Base-by-base conservation (phyloP, 2,329 filamentous ascomycete species). In the Spiromastix sp. region DNA sequence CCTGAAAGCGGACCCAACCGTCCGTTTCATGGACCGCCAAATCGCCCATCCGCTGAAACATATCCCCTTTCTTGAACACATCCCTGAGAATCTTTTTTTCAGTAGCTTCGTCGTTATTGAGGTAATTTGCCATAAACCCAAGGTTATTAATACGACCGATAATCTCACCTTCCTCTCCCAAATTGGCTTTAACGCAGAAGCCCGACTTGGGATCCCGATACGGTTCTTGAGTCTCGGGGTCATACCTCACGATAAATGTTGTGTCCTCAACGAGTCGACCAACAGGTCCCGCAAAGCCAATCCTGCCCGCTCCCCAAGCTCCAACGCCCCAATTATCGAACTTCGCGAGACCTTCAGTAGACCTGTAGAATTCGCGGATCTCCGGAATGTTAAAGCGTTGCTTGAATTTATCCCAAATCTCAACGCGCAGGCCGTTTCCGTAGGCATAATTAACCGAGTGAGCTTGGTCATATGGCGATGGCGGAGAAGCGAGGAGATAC, bases 1-100 rank as follows among this genome's bases (percentile, higher is more conserved):
- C 85, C 31, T 64, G 56, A 42, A 68, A 69, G 12, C 52, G 55
- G 3, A 68, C 48, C 60, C 64, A 67, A 0, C 64, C 63, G 12
- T 52, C 50, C 2, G 43, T 31, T 29, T 67, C 61, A 22, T 55
- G 56, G 4, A 64, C 47, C 7, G 67, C 43, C n/a, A 67, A 36
- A 45, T 68, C 64, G 3, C 64, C 64, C 32, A 59, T 66, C 20
- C 61, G 56, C 38, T 67, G 62, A 40, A 59, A 68, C 11, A 60
- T 13, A 42, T 68, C 64, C 0, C 64, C 64, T 34, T 67, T 66
- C 36, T 51, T 39, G 38, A 68, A 67, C 0, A 67, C 64, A 40
- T 67, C 54, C 5, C 48, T 45, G 2, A 67, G 42, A 6, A 68
- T 46, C 38, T 67, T 67, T 38, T 60, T 53, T 38, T 67, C 59